Base-by-base conservation (phyloP, 345 rosid genomes). In the Eucalyptus curtisii region DNA sequence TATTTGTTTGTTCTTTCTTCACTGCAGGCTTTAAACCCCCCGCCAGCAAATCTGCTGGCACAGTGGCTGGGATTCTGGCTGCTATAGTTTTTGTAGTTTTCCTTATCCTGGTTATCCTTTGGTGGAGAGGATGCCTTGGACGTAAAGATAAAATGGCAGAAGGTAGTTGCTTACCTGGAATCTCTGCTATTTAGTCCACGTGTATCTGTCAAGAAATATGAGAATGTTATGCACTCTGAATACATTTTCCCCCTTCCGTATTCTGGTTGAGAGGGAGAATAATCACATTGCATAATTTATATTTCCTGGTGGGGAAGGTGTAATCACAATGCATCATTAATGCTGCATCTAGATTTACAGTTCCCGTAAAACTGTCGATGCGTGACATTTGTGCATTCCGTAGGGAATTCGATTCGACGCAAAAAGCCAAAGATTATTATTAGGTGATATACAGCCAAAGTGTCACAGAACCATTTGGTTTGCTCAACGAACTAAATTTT, bases 41-140 rank as follows among this genome's bases (percentile, higher is more conserved):
- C 3, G n/a, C 30, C 31, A 82, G 40, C 10, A 24, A 37, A 33
- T 64, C 90, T 22, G 49, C 45, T 19, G 85, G 87, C 45, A 81
- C n/a, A 87, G 61, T 85, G 82, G 86, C 14, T 33, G 88, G 88
- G 49, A 87, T 82, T 66, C 89, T 88, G 45, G 90, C 84, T 68
- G 89, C 76, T 31, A 80, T 57, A 79, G 76, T 49, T n/a, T 64
- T 85, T 50, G 64, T 82, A 50, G 31, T 90, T 47, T 16, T 90
- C n/a, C 90, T 89, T 27, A 52, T 88, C 25, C 15, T 85, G 6
- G 88, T 89, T 30, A 53, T 68, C 52, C 88, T 89, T 61, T 84
- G 91, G 92, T 87, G 90, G 88, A 86, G 40, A 79, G 71, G 89
- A 31, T 88, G 61, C 25, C 61, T 64, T 3, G 85, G 90, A 45